Percentiles rank a stretch among this genome's conserved stretches.
These are phyloP conservation scores for Phragmites australis DNA, from an alignment of 176 grass and related monocot genomes.

Conservation along the genomic window DNA sequence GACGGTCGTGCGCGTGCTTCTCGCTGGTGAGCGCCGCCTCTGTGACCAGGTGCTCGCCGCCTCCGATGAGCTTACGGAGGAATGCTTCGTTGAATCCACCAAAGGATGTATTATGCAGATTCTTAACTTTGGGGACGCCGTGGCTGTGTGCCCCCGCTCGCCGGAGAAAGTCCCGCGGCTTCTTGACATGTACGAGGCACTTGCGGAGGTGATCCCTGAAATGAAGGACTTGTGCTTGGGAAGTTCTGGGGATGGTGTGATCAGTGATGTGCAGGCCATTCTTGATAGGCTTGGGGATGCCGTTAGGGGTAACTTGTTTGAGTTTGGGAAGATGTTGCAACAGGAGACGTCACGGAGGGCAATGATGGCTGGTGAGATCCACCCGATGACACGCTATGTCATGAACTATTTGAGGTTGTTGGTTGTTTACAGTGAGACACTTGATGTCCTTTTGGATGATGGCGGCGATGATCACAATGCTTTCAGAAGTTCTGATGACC, in stretches of 20 bases:
- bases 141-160: slow-evolving; percentile 74
- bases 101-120: slow-evolving; percentile 88
- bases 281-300: slow-evolving; percentile 81
- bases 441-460: slow-evolving; percentile 68
- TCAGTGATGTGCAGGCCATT: slow-evolving; percentile 62
- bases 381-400: slow-evolving; percentile 91
- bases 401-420: slow-evolving; percentile 90
- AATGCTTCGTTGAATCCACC: slow-evolving; percentile 79
- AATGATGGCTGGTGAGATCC: slow-evolving; percentile 73
- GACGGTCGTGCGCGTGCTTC: slow-evolving; percentile 67
- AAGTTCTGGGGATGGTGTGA: slow-evolving; percentile 61
- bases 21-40: slow-evolving; percentile 72
- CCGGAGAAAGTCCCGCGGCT: slow-evolving; percentile 86
- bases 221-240: slow-evolving; percentile 65
- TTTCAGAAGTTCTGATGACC: slow-evolving; percentile 36
- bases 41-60: slow-evolving; percentile 67
- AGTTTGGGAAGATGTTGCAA: slow-evolving; percentile 80
- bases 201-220: slow-evolving; percentile 74
- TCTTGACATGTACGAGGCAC: slow-evolving; percentile 88
- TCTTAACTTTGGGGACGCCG: slow-evolving; percentile 81
- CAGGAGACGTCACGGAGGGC: slow-evolving; percentile 68
- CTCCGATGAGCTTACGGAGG: slow-evolving; percentile 69
- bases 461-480: slow-evolving; percentile 26
- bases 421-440: slow-evolving; percentile 69
- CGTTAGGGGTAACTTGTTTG: slow-evolving; percentile 66